These are phyloP conservation scores for Plantago coronopus DNA, from an alignment of 305 asterid genomes.

Conservation along the genomic window DNA sequence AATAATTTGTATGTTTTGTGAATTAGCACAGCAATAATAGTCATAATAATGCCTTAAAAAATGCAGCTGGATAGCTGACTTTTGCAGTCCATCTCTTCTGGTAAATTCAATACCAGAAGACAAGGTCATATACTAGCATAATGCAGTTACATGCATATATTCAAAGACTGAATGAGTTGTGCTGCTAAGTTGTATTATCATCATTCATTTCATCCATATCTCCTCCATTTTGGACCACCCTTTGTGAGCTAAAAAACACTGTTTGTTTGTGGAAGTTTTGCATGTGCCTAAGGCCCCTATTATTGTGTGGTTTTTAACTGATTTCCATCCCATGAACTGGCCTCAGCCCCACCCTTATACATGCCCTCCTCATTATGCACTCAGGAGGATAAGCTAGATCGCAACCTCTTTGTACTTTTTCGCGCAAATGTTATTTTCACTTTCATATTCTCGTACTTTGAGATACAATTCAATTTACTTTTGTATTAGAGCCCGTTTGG, in stretches of 20 bases:
- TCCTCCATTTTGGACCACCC: constrained; percentile 41
- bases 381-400: constrained; percentile 16
- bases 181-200: constrained; percentile 12
- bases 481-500: too few species aligned
- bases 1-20: constrained; percentile 15
- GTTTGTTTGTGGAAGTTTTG: constrained; percentile 36
- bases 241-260: constrained; percentile 14
- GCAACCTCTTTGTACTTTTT: not conserved
- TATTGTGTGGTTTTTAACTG: constrained; percentile 41
- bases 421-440: not conserved
- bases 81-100: constrained; percentile 3
- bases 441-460: not conserved
- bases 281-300: constrained; percentile 40
- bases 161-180: too few species aligned
- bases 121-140: too few species aligned
- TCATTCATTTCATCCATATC: not conserved
- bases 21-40: not conserved
- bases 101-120: constrained; percentile 8
- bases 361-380: constrained; percentile 2
- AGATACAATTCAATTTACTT: too few species aligned
- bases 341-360: constrained; percentile 38
- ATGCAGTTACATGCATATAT: not conserved
- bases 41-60: constrained; percentile 2
- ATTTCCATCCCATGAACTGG: constrained; percentile 51
- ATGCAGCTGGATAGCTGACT: constrained; percentile 46